These are phyloP conservation scores for Chaetomiaceae sp. DNA, from an alignment of 2,329 filamentous ascomycete species.

Conservation along the genomic window DNA sequence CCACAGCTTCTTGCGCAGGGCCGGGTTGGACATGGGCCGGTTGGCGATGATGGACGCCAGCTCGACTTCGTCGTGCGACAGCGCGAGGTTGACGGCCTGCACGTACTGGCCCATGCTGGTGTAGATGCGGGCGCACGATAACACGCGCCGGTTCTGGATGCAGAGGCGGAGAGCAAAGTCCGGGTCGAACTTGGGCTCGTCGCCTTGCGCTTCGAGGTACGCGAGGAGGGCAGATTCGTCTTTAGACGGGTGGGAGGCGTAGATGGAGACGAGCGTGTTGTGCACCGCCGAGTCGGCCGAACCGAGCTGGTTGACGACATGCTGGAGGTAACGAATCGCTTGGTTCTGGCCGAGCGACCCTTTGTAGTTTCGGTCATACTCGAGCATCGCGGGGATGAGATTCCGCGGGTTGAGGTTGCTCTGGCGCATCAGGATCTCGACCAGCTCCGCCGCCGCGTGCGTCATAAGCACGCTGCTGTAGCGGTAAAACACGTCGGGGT, in stretches of 20 bases:
- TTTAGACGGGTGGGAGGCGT: slow-evolving; percentile 76
- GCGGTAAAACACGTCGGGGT: slow-evolving; percentile 89
- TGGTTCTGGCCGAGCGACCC: slow-evolving; percentile 74
- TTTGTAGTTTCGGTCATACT: slow-evolving; percentile 77
- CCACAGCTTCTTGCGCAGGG: slow-evolving; percentile 90
- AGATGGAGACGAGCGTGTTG: slow-evolving; percentile 94
- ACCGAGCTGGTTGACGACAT: slow-evolving; percentile 81
- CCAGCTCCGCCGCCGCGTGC: slow-evolving; percentile 74
- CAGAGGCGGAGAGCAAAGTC: slow-evolving; percentile 95
- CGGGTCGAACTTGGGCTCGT: slow-evolving; percentile 82
- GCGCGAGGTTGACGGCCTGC: slow-evolving; percentile 85
- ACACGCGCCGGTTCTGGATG: slow-evolving; percentile 87
- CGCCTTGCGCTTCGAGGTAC: slow-evolving; percentile 86
- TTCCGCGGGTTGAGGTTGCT: slow-evolving; percentile 77
- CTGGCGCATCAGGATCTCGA: slow-evolving; percentile 96
- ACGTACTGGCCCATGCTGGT: slow-evolving; percentile 93
- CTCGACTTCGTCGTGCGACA: slow-evolving; percentile 85
- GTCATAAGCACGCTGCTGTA: slow-evolving; percentile 97
- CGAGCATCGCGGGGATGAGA: slow-evolving; percentile 87
- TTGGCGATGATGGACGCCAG: slow-evolving; percentile 87
- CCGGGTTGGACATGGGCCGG: slow-evolving; percentile 69
- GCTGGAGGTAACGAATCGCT: slow-evolving; percentile 87
- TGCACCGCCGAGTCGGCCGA: slow-evolving; percentile 83
- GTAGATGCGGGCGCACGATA: slow-evolving; percentile 96
- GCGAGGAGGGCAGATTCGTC: slow-evolving; percentile 82